These are phyloP conservation scores for Coleophoma eucalyptorum DNA, from an alignment of 2,329 filamentous ascomycete species.

Conservation along the genomic window DNA sequence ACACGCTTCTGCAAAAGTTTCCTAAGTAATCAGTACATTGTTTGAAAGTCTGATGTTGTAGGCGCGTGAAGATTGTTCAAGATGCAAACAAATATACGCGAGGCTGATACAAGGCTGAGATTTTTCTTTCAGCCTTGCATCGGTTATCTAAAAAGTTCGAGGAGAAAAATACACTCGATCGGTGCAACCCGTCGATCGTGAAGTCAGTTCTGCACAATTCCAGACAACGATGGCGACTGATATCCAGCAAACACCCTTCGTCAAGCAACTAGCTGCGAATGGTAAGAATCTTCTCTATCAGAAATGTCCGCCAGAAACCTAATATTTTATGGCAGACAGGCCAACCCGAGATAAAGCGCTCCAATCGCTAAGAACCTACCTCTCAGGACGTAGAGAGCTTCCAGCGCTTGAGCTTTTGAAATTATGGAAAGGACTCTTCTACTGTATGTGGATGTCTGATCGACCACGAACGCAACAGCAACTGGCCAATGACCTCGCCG, in stretches of 20 bases:
- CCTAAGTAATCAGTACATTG: too few relatives aligned
- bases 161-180: too few relatives aligned
- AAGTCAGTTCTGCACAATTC: too few relatives aligned
- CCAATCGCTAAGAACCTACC: conserved; percentile 71
- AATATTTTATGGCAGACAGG: conserved; percentile 53
- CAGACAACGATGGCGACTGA: conserved; percentile 5
- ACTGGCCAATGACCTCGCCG: conserved; percentile 74
- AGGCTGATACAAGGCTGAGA: too few relatives aligned
- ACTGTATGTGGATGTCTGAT: conserved; percentile 91
- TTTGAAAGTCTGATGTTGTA: too few relatives aligned
- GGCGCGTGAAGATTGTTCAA: too few relatives aligned
- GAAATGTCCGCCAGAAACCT: not conserved
- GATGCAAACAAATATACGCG: too few relatives aligned
- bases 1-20: too few relatives aligned
- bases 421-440: conserved; percentile 94
- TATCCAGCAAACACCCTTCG: conserved; percentile 27
- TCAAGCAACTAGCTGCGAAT: conserved; percentile 31
- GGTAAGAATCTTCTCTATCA: conserved; percentile 16
- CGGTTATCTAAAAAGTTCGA: too few relatives aligned
- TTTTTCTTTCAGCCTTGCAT: too few relatives aligned
- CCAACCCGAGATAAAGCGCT: conserved; percentile 75
- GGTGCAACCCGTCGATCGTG: too few relatives aligned
- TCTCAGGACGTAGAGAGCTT: conserved; percentile 59
- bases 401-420: conserved; percentile 72
- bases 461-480: conserved; percentile 82